Base-by-base conservation (phyloP, 2,329 filamentous ascomycete genomes). In the Tolypocladium ophioglossoides region DNA sequence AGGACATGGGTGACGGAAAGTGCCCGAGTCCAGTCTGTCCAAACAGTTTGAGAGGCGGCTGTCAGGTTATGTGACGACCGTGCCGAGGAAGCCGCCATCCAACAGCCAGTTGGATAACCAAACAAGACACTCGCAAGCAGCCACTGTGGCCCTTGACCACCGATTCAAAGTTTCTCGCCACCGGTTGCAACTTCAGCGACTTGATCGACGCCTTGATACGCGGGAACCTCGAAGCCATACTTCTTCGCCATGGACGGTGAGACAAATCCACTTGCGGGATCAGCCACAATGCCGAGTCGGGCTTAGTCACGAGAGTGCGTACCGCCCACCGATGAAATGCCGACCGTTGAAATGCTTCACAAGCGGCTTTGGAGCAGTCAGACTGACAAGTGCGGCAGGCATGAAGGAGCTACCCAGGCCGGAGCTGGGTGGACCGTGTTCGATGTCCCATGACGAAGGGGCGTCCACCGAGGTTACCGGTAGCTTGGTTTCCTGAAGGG, bases 401-500 rank as follows among this genome's bases (percentile, higher is more conserved):
- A 88, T 84, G 65, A 95, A 97, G 5, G 78, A 83, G 63, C 85
- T 86, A 1, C 91, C 92, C 0, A 89, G 78, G 0, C 90, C 92
- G 1, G 84, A 81, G 52, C 77, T 73, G 12, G 91, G 91, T 10
- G 92, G 92, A 0, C 94, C 94, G 12, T 77, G 75, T 65, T 96
- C 89, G 54, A 99, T 95, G 68, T 94, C 84, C 94, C 94, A 99
- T 2, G 89, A 94, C 35, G 89, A 95, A 1, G 94, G 94, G 8
- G 89, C 91, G 72, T 99, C 94, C 24, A 99, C 89, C 3, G 90
- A 87, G 3, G 94, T 85, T 0, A 97, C 87, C 0, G 91, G 88
- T 9, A 94, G 65, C 30, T 78, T 78, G 6, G 87, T 86, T 44
- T 84, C 78, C 61, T 90, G 82, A 39, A 99, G 77, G 9, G 87